Base-by-base conservation (phyloP, 371 early-diverging fungal genomes). In the Batkoa obscura region DNA sequence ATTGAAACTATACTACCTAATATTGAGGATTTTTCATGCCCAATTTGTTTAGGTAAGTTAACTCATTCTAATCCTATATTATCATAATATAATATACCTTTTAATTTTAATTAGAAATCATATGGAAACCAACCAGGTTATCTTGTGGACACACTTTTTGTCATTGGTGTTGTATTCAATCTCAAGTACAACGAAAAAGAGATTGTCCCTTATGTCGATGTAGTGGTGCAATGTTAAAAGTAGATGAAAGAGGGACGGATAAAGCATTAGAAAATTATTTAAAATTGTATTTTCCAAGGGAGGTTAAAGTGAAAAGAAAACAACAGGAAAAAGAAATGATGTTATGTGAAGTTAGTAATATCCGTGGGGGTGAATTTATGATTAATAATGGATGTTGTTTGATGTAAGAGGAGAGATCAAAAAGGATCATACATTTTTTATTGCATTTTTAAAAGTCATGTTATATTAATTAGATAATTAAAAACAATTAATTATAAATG, bases 181-280 rank as follows among this genome's bases (percentile, higher is more conserved):
- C 83, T 3, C 78, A 76, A 38, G 61, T 66, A 23, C 70, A 75
- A 36, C 62, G 66, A 1, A 78, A 81, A 70, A 57, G 62, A 34
- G 71, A 79, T 59, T 86, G 86, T 56, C 86, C 86, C 0, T 37
- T 86, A n/a, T 86, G 86, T 52, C 77, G 86, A 9, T 66, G 72
- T 37, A 62, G 66, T 2, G 68, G 67, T 38, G 79, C 83, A 4
- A 71, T 86, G 0, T 0, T 68, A 74, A 31, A 70, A 74, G 5
- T 34, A 63, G 13, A 75, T 80, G 43, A 37, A n/a, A 10, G 35
- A 5, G 23, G 45, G 15, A 57, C 84, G 34, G 85, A 86, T 52
- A 62, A 68, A 43, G 63, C 79, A 1, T 57, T 83, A 59, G 70
- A 76, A 59, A 81, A 80, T 57, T 77, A 81, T 45, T 57, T 86